phyloP scores from a whole-genome alignment of 805 yeast species.

The Ogataea ganodermae region DNA sequence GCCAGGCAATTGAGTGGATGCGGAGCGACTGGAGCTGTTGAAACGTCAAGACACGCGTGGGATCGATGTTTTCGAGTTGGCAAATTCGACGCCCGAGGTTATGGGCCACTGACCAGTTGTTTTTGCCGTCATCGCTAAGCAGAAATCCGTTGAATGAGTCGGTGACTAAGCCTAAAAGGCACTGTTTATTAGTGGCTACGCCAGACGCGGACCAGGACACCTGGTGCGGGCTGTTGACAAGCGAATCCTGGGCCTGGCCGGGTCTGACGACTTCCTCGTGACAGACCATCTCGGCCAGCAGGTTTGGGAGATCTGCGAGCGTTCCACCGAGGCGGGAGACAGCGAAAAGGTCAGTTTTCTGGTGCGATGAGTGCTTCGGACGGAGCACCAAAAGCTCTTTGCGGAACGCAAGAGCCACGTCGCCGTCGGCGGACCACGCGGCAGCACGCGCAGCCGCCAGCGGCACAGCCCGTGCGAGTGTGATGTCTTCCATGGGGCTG shows the following conservation, averaged over 20 bases:
- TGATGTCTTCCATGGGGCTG: conserved; percentile 14
- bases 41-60: conserved; percentile 14
- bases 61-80: conserved; percentile 17
- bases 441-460: conserved; percentile 9
- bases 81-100: conserved; percentile 18
- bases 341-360: conserved; percentile 15
- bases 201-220: conserved; percentile 27
- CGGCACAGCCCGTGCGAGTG: conserved; percentile 12
- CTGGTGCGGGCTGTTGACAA: conserved; percentile 16
- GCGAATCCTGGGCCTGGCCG: conserved; percentile 21
- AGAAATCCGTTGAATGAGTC: conserved; percentile 24
- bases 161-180: conserved; percentile 21
- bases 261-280: conserved; percentile 20
- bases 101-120: conserved; percentile 20
- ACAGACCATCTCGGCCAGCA: conserved; percentile 14
- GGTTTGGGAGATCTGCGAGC: conserved; percentile 18
- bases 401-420: conserved; percentile 16
- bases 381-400: conserved; percentile 18
- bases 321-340: conserved; percentile 15
- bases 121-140: conserved; percentile 14
- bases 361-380: conserved; percentile 10
- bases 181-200: conserved; percentile 14
- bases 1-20: conserved; percentile 29
- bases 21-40: conserved; percentile 21
- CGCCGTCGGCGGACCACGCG: conserved; percentile 25